Percentiles rank a stretch among this genome's conserved stretches.
These are phyloP conservation scores for Cutaneotrichosporon sp. DNA, from an alignment of 1,284 basidiomycete species.

Conservation along the genomic window DNA sequence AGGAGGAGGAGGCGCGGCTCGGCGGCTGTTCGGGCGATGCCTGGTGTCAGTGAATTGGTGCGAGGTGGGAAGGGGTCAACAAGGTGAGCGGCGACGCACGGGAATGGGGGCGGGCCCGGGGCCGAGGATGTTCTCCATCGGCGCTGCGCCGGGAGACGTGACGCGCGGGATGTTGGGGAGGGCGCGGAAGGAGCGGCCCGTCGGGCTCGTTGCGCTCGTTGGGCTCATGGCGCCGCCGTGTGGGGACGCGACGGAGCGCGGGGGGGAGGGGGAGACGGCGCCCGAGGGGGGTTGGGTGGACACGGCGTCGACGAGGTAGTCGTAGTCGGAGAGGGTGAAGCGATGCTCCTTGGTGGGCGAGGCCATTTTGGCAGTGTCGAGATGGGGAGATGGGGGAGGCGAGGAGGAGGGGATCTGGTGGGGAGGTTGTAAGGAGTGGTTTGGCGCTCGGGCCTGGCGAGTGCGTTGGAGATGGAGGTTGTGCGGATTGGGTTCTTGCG, in stretches of 20 bases:
- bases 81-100: neutral
- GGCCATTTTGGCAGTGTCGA: neutral
- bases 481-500: neutral
- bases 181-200: neutral
- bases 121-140: neutral
- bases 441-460: neutral
- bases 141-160: neutral
- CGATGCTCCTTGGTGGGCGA: neutral
- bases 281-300: neutral
- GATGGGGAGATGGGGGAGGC: neutral
- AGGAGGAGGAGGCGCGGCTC: neutral
- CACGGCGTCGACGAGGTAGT: slow-evolving; percentile 1
- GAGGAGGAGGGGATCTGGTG: neutral
- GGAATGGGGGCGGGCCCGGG: slow-evolving; percentile 1
- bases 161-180: neutral
- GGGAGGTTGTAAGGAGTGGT: neutral
- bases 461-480: neutral
- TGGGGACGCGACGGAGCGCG: too few relatives aligned
- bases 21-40: neutral
- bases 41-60: slow-evolving; percentile 1
- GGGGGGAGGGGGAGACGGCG: neutral
- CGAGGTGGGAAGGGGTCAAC: neutral
- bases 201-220: neutral
- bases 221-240: neutral
- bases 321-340: slow-evolving; percentile 20